Evolutionary conservation across 1,139 yeast species (phyloP).

Genomic region (Hansenula sp.): DNA sequence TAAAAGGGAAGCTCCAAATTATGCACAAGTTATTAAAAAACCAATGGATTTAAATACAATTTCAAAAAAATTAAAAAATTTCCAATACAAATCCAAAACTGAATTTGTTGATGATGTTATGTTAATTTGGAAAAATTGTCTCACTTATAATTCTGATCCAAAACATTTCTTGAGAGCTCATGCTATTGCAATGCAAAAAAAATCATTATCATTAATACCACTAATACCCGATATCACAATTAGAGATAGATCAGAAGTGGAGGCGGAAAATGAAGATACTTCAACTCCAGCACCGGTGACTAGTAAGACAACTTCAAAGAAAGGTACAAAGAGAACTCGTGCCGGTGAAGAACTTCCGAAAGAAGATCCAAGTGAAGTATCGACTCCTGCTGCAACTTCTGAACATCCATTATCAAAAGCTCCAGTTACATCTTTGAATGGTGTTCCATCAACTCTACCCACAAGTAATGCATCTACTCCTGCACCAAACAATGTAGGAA

Average conservation of each 20-base stretch:
- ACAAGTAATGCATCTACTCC: slow-evolving; percentile 5
- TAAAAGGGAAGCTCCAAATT: slow-evolving; percentile 96
- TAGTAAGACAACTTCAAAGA: slow-evolving; percentile 22
- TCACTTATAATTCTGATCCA: slow-evolving; percentile 92
- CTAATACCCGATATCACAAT: slow-evolving; percentile 84
- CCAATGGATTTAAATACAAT: slow-evolving; percentile 98
- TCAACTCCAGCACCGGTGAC: slow-evolving; percentile 22
- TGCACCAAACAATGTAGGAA: not conserved
- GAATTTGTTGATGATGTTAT: slow-evolving; percentile 91
- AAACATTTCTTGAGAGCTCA: slow-evolving; percentile 86
- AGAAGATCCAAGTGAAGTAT: slow-evolving; percentile 12
- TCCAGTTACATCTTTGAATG: not conserved
- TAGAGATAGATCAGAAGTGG: slow-evolving; percentile 80
- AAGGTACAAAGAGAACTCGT: slow-evolving; percentile 28
- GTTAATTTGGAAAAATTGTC: slow-evolving; percentile 94
- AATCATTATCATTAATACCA: slow-evolving; percentile 70
- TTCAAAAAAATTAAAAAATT: slow-evolving; percentile 76
- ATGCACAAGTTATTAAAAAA: slow-evolving; percentile 79
- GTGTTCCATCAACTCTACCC: slow-evolving; percentile 2
- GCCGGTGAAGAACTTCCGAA: slow-evolving; percentile 32
- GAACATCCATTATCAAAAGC: not conserved
- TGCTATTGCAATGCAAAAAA: slow-evolving; percentile 95
- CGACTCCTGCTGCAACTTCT: slow-evolving; percentile 3
- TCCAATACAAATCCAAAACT: slow-evolving; percentile 77
- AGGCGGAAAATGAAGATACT: slow-evolving; percentile 64